A percentile compares a stretch with the other conserved stretches of the same genome.
phyloP scores from a whole-genome alignment of 2,329 filamentous ascomycete species.

The Calonectria hawksworthii region DNA sequence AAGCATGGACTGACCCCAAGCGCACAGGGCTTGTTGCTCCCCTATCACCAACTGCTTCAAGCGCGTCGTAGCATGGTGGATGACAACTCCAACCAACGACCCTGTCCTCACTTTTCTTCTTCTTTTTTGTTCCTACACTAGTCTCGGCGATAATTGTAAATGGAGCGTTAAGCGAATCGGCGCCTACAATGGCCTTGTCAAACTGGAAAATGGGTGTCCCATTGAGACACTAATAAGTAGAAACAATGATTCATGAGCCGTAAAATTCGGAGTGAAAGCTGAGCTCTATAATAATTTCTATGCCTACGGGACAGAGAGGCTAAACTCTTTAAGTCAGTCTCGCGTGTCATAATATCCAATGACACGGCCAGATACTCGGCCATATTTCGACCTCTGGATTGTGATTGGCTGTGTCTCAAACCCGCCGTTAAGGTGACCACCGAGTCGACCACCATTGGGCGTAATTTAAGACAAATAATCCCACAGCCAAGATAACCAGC shows the following conservation, averaged over 20 bases:
- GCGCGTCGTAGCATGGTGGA: not conserved
- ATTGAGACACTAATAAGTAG: not conserved
- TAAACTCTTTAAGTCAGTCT: not conserved
- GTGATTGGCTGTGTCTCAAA: not conserved
- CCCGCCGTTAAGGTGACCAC: not conserved
- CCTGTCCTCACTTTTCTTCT: not conserved
- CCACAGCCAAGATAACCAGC: not conserved
- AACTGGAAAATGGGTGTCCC: not conserved
- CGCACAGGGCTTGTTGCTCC: not conserved
- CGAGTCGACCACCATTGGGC: not conserved
- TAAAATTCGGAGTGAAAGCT: not conserved
- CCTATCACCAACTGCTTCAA: not conserved
- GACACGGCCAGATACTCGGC: not conserved
- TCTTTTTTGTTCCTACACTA: not conserved
- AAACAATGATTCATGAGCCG: not conserved
- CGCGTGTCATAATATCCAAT: not conserved
- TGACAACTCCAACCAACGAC: not conserved
- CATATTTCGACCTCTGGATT: not conserved
- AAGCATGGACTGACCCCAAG: not conserved
- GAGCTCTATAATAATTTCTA: not conserved
- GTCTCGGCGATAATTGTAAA: not conserved
- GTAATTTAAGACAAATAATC: not conserved
- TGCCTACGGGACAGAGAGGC: not conserved
- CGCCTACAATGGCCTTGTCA: no score
- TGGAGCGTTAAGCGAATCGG: not conserved